Evolutionary conservation across 2,329 filamentous ascomycete species (phyloP).

Genomic region (Alternaria triticimaculans): DNA sequence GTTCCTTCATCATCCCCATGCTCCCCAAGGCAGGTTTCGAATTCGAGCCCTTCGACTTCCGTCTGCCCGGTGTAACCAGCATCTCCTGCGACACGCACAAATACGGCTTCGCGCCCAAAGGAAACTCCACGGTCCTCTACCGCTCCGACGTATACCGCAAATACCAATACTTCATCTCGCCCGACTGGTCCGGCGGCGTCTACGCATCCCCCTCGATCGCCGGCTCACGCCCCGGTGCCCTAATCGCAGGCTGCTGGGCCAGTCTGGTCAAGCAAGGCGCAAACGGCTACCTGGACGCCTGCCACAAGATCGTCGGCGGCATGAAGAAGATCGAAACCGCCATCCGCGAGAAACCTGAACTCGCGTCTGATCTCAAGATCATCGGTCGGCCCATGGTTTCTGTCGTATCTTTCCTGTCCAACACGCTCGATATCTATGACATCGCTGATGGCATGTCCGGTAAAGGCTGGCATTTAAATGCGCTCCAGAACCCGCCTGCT

Average conservation of each 20-base stretch:
- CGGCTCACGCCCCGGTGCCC: slow-evolving; percentile 86
- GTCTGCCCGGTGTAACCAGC: slow-evolving; percentile 89
- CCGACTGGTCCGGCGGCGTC: slow-evolving; percentile 94
- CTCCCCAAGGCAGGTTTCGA: slow-evolving; percentile 94
- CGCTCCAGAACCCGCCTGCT: slow-evolving; percentile 86
- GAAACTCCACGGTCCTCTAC: slow-evolving; percentile 93
- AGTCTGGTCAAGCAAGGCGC: slow-evolving; percentile 89
- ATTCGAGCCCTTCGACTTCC: slow-evolving; percentile 88
- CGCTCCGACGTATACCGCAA: slow-evolving; percentile 77
- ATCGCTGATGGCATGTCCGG: slow-evolving; percentile 85
- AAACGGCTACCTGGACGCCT: slow-evolving; percentile 84
- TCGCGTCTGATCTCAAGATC: slow-evolving; percentile 77
- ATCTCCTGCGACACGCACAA: slow-evolving; percentile 99
- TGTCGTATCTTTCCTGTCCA: slow-evolving; percentile 86
- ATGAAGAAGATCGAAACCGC: slow-evolving; percentile 80
- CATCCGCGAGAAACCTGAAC: slow-evolving; percentile 71
- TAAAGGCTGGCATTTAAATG: slow-evolving; percentile 95
- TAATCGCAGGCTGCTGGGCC: slow-evolving; percentile 96
- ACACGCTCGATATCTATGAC: slow-evolving; percentile 90
- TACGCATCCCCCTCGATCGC: slow-evolving; percentile 94
- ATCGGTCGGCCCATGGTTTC: slow-evolving; percentile 86
- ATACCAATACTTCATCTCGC: slow-evolving; percentile 95
- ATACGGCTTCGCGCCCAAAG: slow-evolving; percentile 98
- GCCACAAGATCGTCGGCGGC: slow-evolving; percentile 84
- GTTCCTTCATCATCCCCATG: slow-evolving; percentile 92